A percentile compares a stretch with the other conserved stretches of the same genome.
These are phyloP conservation scores for Strobilomyces confusus DNA, from an alignment of 768 basidiomycete genomes.

Conservation along the genomic window DNA sequence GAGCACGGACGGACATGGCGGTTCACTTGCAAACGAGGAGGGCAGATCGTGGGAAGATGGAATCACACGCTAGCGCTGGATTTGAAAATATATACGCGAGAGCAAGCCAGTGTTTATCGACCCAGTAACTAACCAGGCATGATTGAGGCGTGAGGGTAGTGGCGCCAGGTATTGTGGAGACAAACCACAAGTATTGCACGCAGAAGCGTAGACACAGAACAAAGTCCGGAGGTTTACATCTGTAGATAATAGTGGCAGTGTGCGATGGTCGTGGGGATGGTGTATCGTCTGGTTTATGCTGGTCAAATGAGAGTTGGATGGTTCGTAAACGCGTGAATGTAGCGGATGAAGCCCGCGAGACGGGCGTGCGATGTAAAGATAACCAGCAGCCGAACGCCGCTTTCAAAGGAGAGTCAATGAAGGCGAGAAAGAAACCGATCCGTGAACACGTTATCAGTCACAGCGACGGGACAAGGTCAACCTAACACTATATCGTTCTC, in stretches of 20 bases:
- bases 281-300: neutral
- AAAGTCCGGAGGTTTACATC: constrained; percentile 13
- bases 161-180: constrained; percentile 21
- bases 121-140: constrained; percentile 1
- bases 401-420: constrained; percentile 1
- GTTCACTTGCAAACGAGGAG: constrained; percentile 12
- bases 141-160: neutral
- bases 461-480: constrained; percentile 9
- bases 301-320: constrained; percentile 2
- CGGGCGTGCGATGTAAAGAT: constrained; percentile 1
- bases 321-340: constrained; percentile 3
- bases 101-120: constrained; percentile 10
- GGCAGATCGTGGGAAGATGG: constrained; percentile 14
- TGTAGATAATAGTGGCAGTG: constrained; percentile 19
- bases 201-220: neutral
- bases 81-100: constrained; percentile 10
- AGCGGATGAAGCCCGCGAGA: constrained; percentile 1
- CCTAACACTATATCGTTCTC: constrained; percentile 31
- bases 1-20: constrained; percentile 43
- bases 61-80: too few relatives aligned
- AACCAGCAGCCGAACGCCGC: constrained; percentile 1
- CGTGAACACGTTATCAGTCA: constrained; percentile 3
- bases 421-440: neutral
- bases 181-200: constrained; percentile 7
- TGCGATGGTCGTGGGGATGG: neutral